Percentiles rank a stretch among this genome's conserved stretches.
Evolutionary conservation across 2,329 filamentous ascomycete genomes (phyloP).

Genomic region (Aspergillus ochraceus): DNA sequence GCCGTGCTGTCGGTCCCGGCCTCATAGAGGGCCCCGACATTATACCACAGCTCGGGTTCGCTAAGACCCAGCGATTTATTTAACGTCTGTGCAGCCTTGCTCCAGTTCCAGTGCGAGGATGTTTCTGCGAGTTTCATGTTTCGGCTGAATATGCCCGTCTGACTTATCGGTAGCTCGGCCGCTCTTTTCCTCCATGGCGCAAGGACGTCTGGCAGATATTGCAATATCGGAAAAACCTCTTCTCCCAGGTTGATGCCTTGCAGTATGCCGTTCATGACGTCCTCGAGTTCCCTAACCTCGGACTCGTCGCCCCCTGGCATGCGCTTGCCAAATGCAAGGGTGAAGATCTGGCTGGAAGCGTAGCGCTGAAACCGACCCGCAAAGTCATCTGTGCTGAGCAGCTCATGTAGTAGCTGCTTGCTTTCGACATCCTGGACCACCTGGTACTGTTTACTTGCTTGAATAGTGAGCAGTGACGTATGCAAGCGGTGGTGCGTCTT

Average conservation of each 20-base stretch:
- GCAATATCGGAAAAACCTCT: constrained; percentile 8
- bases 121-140: background rate
- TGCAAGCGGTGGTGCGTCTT: too few species aligned
- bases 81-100: background rate
- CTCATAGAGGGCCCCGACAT: constrained; percentile 3
- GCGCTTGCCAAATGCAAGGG: constrained; percentile 19
- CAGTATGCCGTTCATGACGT: constrained; percentile 30
- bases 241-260: constrained; percentile 28
- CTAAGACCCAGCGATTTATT: background rate
- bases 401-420: too few species aligned
- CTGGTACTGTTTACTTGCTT: too few species aligned
- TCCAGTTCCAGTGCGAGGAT: constrained; percentile 2
- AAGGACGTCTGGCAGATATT: constrained; percentile 1
- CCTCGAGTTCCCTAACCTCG: constrained; percentile 11
- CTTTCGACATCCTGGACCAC: too few species aligned
- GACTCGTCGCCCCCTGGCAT: constrained; percentile 5
- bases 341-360: constrained; percentile 6
- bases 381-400: too few species aligned
- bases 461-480: too few species aligned
- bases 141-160: background rate
- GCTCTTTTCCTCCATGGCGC: background rate
- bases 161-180: background rate
- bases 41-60: constrained; percentile 5
- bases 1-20: constrained; percentile 6
- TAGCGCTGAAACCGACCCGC: too few species aligned